Conservation (phyloP, 164 flowering plant genomes). For the Amborella trichopoda region DNA sequence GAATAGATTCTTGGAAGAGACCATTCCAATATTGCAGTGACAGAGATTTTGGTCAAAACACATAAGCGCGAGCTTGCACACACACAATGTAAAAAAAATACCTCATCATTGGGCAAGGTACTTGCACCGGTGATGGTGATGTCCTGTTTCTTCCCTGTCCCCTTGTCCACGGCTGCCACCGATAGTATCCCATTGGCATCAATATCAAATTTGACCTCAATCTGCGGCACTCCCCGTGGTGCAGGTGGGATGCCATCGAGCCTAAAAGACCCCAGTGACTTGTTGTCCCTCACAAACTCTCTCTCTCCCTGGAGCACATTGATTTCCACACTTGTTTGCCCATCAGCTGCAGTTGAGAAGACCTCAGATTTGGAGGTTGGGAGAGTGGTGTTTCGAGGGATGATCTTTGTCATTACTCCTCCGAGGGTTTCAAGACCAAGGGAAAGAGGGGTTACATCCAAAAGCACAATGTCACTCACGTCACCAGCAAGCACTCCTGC, state of each 20-base stretch:
- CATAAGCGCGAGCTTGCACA: too few species aligned
- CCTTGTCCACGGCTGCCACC: constrained; percentile 38
- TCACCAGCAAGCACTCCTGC: constrained; percentile 77
- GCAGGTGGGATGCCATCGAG: constrained; percentile 83
- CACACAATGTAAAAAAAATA: constrained; percentile 14
- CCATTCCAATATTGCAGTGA: too few species aligned
- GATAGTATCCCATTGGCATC: constrained; percentile 48
- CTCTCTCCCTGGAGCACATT: constrained; percentile 81
- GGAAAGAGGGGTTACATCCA: constrained; percentile 61
- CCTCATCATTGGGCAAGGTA: constrained; percentile 50
- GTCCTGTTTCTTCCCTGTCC: constrained; percentile 50
- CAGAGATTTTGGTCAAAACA: too few species aligned
- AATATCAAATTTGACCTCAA: constrained; percentile 40
- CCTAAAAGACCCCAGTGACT: constrained; percentile 81
- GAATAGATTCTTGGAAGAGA: too few species aligned
- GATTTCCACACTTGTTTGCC: constrained; percentile 75
- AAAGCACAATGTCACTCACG: constrained; percentile 67
- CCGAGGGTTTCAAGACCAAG: constrained; percentile 68
- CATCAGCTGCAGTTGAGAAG: constrained; percentile 77
- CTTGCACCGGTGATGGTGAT: constrained; percentile 52
- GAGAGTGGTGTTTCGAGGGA: constrained; percentile 59
- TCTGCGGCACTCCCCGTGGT: constrained; percentile 58
- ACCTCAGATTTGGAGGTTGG: constrained; percentile 81
- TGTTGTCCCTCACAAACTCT: constrained; percentile 78
- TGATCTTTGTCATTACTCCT: constrained; percentile 65